Evolutionary conservation across 805 yeast genomes (phyloP), one percentile per base, ranked within the genome.

Genomic region (Metschnikowia rubicola): DNA sequence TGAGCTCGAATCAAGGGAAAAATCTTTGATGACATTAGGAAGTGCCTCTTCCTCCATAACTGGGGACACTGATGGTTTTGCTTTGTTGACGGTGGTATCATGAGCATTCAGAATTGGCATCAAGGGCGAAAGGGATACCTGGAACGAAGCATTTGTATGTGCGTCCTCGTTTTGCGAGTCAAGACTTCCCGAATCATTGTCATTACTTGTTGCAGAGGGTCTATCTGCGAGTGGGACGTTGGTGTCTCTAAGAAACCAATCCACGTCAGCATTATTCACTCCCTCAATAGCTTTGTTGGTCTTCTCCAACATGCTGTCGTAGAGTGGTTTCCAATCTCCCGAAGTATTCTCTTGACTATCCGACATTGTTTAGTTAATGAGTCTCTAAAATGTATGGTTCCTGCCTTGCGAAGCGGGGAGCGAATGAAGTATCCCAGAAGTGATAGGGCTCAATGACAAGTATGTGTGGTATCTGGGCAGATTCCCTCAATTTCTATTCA

Each of bases 191-290:
- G 32, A 10, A 11, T 39, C 41, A 11, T n/a, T 13, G 30, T 10
- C 21, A 4, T 30, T n/a, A 11, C 8, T 10, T 11, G 13, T 11
- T 6, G 30, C 13, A n/a, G 41, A 15, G 15, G 46, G 38, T 31
- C 41, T 44, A 15, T 28, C 42, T 17, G 21, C 10, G 11, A 43
- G 37, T 15, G 46, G 35, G 19, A 44, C 48, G 11, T 56, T 53
- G 26, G 68, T 48, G 50, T 70, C 75, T 48, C 81, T 63, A 17
- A 78, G 63, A 47, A 78, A 70, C 83, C 83, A 78, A 55, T 76
- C 79, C 19, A 78, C 73, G 48, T 78, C 81, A 21, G 64, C 63
- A 44, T 67, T 69, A 30, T 67, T 62, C 30, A 75, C 69, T 5
- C 73, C 76, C 38, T 48, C 44, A 10, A 50, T 40, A 3, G 41